These are phyloP conservation scores for Botrytis squamosa DNA, from an alignment of 2,329 filamentous ascomycete genomes.

Conservation along the genomic window DNA sequence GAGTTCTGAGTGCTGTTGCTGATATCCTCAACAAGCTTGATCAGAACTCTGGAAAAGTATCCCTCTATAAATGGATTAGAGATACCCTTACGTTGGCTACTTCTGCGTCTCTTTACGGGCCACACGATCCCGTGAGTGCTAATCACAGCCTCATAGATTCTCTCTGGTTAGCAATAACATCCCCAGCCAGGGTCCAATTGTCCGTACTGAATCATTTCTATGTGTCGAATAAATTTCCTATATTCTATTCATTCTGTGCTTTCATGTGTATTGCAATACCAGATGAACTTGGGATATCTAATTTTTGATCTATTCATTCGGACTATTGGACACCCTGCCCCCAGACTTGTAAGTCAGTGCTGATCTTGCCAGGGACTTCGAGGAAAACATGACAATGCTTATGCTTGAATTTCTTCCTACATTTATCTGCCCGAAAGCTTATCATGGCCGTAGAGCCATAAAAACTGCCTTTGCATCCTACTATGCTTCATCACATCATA, in stretches of 20 bases:
- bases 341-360: neutral
- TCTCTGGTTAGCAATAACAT: slow-evolving; percentile 39
- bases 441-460: slow-evolving; percentile 41
- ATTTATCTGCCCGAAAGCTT: slow-evolving; percentile 40
- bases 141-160: slow-evolving; percentile 42
- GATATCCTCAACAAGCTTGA: slow-evolving; percentile 37
- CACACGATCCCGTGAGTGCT: slow-evolving; percentile 44
- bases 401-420: slow-evolving; percentile 40
- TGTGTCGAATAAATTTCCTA: neutral
- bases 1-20: slow-evolving; percentile 42
- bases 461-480: slow-evolving; percentile 38
- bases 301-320: neutral
- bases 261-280: neutral
- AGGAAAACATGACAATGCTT: slow-evolving; percentile 36
- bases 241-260: neutral
- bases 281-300: neutral
- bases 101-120: slow-evolving; percentile 46
- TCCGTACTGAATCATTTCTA: neutral
- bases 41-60: slow-evolving; percentile 37
- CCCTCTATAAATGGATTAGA: slow-evolving; percentile 45
- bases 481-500: slow-evolving; percentile 38
- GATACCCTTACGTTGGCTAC: slow-evolving; percentile 44
- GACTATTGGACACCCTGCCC: neutral
- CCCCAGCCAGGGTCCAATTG: neutral
- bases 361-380: slow-evolving; percentile 35